These are phyloP conservation scores for Coemansia sp. DNA, from an alignment of 192 early-diverging fungal species.

Conservation along the genomic window DNA sequence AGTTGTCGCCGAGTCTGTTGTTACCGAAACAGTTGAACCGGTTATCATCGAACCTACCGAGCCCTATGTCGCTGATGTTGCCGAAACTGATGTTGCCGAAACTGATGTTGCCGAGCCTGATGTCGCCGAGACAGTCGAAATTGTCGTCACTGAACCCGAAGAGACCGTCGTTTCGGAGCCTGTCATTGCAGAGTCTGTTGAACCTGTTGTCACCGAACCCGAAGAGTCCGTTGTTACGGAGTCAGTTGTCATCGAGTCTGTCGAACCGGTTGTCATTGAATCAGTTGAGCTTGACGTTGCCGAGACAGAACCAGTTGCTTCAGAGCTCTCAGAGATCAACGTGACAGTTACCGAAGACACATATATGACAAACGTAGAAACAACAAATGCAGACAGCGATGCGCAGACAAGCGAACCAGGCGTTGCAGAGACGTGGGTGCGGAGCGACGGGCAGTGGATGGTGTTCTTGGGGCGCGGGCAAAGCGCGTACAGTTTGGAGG, in stretches of 20 bases:
- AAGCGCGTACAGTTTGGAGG: constrained; percentile 19
- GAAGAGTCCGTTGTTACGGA: not conserved
- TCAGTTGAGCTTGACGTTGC: too few relatives aligned
- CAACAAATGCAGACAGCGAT: not conserved
- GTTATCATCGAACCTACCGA: not conserved
- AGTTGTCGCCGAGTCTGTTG: not conserved
- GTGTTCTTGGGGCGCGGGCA: constrained; percentile 40
- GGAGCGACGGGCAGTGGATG: constrained; percentile 47
- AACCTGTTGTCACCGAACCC: not conserved
- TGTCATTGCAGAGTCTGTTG: not conserved
- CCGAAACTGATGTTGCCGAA: not conserved
- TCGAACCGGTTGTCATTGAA: not conserved
- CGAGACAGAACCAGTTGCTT: too few relatives aligned
- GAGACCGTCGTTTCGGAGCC: not conserved
- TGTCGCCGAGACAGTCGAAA: not conserved
- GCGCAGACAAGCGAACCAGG: not conserved
- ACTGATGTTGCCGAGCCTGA: not conserved
- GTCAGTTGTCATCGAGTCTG: not conserved
- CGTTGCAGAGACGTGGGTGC: constrained; percentile 43
- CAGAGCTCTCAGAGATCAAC: too few relatives aligned
- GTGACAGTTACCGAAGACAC: not conserved
- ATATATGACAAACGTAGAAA: not conserved
- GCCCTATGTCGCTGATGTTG: not conserved
- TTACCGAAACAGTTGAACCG: too few relatives aligned
- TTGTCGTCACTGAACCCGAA: not conserved